Evolutionary conservation across 2,329 filamentous ascomycete species (phyloP), one percentile per base, ranked within the genome.

Genomic region (Fonsecaea nubica): DNA sequence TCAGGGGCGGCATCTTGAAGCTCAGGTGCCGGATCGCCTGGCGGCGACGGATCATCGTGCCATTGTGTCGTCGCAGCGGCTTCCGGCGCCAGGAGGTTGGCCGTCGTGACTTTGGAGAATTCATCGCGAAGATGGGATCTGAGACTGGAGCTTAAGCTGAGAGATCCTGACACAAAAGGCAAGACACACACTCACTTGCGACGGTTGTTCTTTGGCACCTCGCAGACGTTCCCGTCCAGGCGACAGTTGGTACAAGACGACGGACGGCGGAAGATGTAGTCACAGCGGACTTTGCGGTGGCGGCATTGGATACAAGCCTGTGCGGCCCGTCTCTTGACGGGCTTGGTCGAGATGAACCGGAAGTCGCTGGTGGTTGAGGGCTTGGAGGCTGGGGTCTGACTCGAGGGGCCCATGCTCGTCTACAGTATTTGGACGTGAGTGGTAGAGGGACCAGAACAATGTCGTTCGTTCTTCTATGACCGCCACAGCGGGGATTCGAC

Each of bases 271-370:
- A 58, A 42, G 50, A 54, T 30, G n/a, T 15, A 62, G 53, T 62
- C 59, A 35, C 59, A 62, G 36, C 59, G 59, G 21, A 62, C 57
- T 4, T 62, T 62, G 5, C 59, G 59, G 18, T 62, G 18, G 3
- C 59, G 59, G 38, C 59, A 62, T 55, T 55, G 59, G 25, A n/a
- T 40, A 48, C 59, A 62, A 30, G 59, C 59, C 30, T 62, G 59
- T n/a, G 50, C 42, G 45, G 59, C 59, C 45, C 59, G 45, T 40
- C 33, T 54, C 38, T 52, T 62, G 12, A 55, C 50, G 4, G 59
- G 59, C 50, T 62, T 62, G 7, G 32, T 54, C 48, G 45, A 30
- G n/a, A 62, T 62, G n/a, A 62, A 62, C 36, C 59, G 48, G 10
- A 62, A 2, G 9, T n/a, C 32, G 30, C 50, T 40, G 53, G 21